Percentiles rank a stretch among this genome's conserved stretches.
These are phyloP conservation scores for Yarrowia sp. DNA, from an alignment of 805 yeast genomes.

Conservation along the genomic window DNA sequence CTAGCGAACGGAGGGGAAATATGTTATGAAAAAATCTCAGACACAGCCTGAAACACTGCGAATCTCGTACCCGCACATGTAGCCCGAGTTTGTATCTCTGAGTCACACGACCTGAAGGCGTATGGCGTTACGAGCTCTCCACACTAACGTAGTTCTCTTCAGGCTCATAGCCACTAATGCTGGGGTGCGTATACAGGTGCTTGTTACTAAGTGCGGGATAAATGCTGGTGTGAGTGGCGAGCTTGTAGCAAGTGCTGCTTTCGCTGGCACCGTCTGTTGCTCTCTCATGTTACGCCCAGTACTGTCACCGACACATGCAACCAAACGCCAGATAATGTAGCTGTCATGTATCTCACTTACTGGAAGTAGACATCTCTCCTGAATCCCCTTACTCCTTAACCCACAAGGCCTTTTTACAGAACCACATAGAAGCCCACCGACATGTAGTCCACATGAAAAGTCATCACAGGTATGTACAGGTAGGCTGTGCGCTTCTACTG, in stretches of 20 bases:
- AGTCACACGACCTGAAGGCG: conserved; percentile 4
- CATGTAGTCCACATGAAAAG: neutral
- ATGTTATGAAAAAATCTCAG: neutral
- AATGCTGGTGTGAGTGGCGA: too few species aligned
- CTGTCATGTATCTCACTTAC: neutral
- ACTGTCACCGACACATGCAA: neutral
- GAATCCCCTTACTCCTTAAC: neutral
- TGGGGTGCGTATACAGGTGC: neutral
- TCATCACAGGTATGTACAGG: neutral
- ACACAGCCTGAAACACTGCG: neutral
- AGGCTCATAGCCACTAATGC: neutral
- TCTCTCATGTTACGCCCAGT: too few species aligned
- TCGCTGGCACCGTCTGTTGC: too few species aligned
- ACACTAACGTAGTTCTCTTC: neutral
- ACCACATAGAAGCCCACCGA: neutral
- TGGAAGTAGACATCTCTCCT: too few species aligned
- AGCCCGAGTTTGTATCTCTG: neutral
- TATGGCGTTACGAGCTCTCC: neutral
- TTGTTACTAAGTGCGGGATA: too few species aligned
- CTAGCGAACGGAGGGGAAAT: neutral
- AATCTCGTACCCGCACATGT: neutral
- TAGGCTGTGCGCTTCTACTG: too few species aligned
- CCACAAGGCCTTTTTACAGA: neutral
- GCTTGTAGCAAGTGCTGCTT: too few species aligned
- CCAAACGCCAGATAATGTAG: conserved; percentile 4